These are phyloP conservation scores for Monosporascus ibericus DNA, from an alignment of 2,329 filamentous ascomycete species.

Conservation along the genomic window DNA sequence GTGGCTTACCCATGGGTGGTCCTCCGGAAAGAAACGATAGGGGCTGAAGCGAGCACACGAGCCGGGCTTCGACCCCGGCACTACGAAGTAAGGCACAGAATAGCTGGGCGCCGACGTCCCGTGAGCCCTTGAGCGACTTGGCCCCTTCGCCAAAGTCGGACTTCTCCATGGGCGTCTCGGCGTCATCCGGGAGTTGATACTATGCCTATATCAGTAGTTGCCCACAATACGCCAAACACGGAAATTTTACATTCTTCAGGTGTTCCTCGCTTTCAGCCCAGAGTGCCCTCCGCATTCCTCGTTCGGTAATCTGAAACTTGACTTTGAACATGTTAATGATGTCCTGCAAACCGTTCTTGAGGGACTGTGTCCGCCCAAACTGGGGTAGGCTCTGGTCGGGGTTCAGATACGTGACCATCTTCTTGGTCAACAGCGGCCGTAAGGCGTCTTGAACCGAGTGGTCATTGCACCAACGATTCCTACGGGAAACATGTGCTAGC, in stretches of 20 bases:
- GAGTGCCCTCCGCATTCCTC: slow-evolving; percentile 62
- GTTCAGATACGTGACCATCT: slow-evolving; percentile 61
- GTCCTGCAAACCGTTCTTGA: slow-evolving; percentile 73
- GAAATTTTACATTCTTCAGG: slow-evolving; percentile 45
- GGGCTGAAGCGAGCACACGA: slow-evolving; percentile 87
- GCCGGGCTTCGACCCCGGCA: slow-evolving; percentile 72
- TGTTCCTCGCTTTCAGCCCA: slow-evolving; percentile 69
- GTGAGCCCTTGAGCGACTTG: slow-evolving; percentile 65
- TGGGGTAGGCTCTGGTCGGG: slow-evolving; percentile 63
- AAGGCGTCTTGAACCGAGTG: slow-evolving; percentile 59
- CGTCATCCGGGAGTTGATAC: slow-evolving; percentile 54
- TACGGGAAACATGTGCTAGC: slow-evolving; percentile 66
- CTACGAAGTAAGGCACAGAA: slow-evolving; percentile 82
- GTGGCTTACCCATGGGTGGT: slow-evolving; percentile 40
- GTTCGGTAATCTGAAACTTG: slow-evolving; percentile 64
- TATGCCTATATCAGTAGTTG: slow-evolving; percentile 18
- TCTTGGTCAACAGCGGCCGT: slow-evolving; percentile 58
- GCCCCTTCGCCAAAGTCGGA: slow-evolving; percentile 70
- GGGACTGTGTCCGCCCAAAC: slow-evolving; percentile 67
- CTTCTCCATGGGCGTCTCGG: slow-evolving; percentile 63
- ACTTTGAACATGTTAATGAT: slow-evolving; percentile 60
- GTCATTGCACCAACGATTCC: slow-evolving; percentile 90
- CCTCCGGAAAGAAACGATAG: slow-evolving; percentile 59
- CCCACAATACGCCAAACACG: slow-evolving; percentile 8
- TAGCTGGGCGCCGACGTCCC: slow-evolving; percentile 83